Conservation (phyloP, 768 basidiomycete species). For the Mycena epipterygia region DNA sequence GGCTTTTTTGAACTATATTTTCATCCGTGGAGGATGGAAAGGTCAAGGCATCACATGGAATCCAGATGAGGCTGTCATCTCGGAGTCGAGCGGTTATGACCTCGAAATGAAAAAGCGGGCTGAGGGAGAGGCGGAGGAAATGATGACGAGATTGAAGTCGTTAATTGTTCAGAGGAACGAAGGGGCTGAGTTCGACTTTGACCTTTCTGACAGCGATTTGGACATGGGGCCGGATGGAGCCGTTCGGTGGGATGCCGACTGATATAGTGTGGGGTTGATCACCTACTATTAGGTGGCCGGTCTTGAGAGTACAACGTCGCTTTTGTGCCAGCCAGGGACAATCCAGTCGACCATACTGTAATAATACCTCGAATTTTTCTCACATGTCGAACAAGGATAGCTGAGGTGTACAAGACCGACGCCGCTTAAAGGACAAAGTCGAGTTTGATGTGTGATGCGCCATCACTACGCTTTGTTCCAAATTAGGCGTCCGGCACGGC, state of each 20-base stretch:
- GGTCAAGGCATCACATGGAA: slow-evolving; percentile 68
- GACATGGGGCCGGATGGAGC: slow-evolving; percentile 26
- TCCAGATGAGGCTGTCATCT: slow-evolving; percentile 49
- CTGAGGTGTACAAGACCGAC: neutral
- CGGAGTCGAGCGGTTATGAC: slow-evolving; percentile 24
- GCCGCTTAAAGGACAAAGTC: neutral
- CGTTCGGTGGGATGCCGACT: slow-evolving; percentile 37
- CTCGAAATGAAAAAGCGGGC: slow-evolving; percentile 27
- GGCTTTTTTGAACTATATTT: slow-evolving; percentile 70
- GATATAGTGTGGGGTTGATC: slow-evolving; percentile 29
- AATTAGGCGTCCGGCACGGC: too few species aligned
- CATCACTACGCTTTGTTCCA: slow-evolving; percentile 6
- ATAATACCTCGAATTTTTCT: neutral
- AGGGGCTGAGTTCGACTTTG: slow-evolving; percentile 37
- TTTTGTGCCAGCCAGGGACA: neutral
- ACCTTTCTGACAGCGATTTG: slow-evolving; percentile 34
- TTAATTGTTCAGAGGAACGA: slow-evolving; percentile 34
- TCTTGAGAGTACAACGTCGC: neutral
- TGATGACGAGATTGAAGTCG: slow-evolving; percentile 36
- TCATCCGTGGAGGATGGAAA: slow-evolving; percentile 67
- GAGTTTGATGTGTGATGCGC: neutral
- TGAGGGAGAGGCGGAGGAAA: slow-evolving; percentile 39
- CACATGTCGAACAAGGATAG: neutral
- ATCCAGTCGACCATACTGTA: neutral
- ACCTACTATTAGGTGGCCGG: neutral